A percentile compares a stretch with the other conserved stretches of the same genome.
phyloP scores from a whole-genome alignment of 1,284 basidiomycete species.

The Athelia psychrophila region DNA sequence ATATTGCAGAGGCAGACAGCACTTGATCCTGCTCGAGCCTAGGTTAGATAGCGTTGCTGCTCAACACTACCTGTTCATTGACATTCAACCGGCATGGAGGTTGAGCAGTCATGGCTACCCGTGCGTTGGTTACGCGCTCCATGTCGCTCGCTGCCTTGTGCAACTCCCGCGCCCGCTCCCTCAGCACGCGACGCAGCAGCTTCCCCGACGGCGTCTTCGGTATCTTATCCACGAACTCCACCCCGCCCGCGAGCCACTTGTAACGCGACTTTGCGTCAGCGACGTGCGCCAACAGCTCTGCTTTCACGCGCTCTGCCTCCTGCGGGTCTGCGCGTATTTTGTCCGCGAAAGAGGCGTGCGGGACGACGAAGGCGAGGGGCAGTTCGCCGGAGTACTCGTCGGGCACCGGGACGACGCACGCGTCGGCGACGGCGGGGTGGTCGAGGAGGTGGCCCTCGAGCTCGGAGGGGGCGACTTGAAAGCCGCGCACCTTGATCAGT shows the following conservation, averaged over 20 bases:
- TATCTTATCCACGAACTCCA: constrained; percentile 36
- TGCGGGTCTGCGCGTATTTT: constrained; percentile 18
- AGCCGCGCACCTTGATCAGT: constrained; percentile 54
- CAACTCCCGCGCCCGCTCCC: constrained; percentile 29
- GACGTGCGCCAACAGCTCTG: constrained; percentile 25
- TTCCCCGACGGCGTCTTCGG: constrained; percentile 38
- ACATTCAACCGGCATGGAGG: no score
- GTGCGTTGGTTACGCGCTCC: no score
- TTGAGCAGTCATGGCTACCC: no score
- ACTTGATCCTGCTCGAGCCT: no score
- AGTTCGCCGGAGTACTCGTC: constrained; percentile 76
- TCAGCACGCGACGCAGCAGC: constrained; percentile 29
- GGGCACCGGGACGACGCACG: constrained; percentile 69
- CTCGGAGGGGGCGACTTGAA: constrained; percentile 51
- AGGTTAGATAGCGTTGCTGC: no score
- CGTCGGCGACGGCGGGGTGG: constrained; percentile 54
- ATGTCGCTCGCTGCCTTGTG: constrained; percentile 72
- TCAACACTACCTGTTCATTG: no score
- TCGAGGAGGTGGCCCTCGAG: constrained; percentile 73
- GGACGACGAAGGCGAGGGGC: constrained; percentile 62
- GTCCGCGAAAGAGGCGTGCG: constrained; percentile 37
- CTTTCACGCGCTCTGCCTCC: background rate
- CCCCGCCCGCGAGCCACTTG: constrained; percentile 40
- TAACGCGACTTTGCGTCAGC: constrained; percentile 26
- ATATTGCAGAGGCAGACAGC: no score